These are phyloP conservation scores for Cenchrus americanus DNA, from an alignment of 176 grass and related monocot species.

Conservation along the genomic window DNA sequence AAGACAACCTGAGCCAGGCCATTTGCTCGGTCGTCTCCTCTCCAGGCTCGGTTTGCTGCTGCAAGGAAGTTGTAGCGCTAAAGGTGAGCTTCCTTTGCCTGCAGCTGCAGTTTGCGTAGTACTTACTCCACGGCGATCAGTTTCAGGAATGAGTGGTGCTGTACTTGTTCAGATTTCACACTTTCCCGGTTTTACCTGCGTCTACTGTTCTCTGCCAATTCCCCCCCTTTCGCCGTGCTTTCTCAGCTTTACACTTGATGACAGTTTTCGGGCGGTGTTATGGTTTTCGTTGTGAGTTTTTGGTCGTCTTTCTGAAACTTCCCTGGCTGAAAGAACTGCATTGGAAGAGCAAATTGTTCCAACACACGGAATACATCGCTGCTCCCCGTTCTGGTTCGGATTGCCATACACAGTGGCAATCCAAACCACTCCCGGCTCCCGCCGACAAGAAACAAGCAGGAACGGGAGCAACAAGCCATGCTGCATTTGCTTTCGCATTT, in stretches of 20 bases:
- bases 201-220: background rate
- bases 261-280: background rate
- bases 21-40: constrained; percentile 31
- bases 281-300: background rate
- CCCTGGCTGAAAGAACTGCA: background rate
- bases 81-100: constrained; percentile 50
- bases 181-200: constrained; percentile 17
- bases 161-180: constrained; percentile 31
- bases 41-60: constrained; percentile 3
- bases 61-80: constrained; percentile 23
- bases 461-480: background rate
- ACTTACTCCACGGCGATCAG: constrained; percentile 7
- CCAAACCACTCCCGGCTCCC: background rate
- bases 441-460: too few species aligned
- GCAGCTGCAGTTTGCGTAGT: constrained; percentile 5
- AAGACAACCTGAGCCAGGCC: background rate
- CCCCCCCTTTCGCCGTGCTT: constrained; percentile 32
- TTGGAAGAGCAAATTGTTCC: background rate
- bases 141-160: constrained; percentile 36
- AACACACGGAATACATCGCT: background rate
- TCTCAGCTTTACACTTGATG: constrained; percentile 30
- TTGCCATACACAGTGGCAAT: background rate
- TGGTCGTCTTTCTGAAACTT: constrained; percentile 8
- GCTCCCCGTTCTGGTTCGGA: constrained; percentile 10
- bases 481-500: background rate